Evolutionary conservation across 805 yeast species (phyloP), one percentile per base, ranked within the genome.

Genomic region (Priceomyces carsonii): DNA sequence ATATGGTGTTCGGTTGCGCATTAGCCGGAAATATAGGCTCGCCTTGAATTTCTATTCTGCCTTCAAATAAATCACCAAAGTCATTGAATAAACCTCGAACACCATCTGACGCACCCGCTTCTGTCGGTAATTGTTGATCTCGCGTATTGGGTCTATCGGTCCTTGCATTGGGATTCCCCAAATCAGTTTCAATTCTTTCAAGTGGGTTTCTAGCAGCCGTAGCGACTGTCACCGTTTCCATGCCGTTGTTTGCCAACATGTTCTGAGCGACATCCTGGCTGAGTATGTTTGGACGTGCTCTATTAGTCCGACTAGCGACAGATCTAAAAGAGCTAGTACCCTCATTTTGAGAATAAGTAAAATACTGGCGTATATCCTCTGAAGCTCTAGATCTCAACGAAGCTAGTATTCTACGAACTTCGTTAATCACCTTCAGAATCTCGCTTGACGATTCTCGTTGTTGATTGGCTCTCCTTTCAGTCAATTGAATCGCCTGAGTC

Each of bases 211-310:
- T 30, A 14, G 42, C 29, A 1, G 34, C 23, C 4, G 45, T 22
- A 10, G 44, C 35, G 10, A 41, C 41, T 4, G 44, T 32, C n/a
- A 44, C 35, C 3, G 56, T 53, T 34, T 55, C 63, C 40, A 51
- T 49, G 10, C 54, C 54, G 18, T 45, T 47, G 23, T 53, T 50
- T 6, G 65, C 59, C 26, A 59, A 26, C 25, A 64, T 55, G 23
- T 59, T 60, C 34, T 61, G 71, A n/a, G 60, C 45, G 13, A 59
- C 65, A 27, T 66, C 71, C 14, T 59, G 66, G 9, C 59, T 63
- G 23, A 65, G 47, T 7, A 67, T 63, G 20, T 51, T 57, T 3
- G 73, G 72, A 21, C 66, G 51, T 7, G 44, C 35, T 8, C 61
- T 32, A 35, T 61, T 63, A 3, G 63, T 58, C 18, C 67, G 36